Base-by-base conservation (phyloP, 805 yeast genomes). In the Nakazawaea holstii region DNA sequence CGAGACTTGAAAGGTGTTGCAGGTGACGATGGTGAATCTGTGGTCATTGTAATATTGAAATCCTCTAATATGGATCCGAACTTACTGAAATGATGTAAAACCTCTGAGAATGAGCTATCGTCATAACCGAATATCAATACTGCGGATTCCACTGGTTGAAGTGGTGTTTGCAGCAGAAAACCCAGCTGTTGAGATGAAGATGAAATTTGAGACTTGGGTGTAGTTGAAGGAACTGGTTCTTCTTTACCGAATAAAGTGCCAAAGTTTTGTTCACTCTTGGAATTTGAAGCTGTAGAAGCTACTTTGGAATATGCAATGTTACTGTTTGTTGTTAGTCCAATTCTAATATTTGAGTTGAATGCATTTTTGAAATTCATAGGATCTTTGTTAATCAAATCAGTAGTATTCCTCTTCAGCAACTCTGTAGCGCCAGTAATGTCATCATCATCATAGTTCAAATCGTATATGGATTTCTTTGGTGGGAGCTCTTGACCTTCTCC, bases 91-190 rank as follows among this genome's bases (percentile, higher is more conserved):
- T 81, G 87, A 45, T 78, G 77, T 35, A 92, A 73, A 1, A 92
- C 78, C 32, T 74, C 73, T 30, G 74, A 75, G 8, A 95, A 80
- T 53, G 82, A 73, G 1, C 80, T 72, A 57, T 90, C 95, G 1
- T 95, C 89, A 61, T 88, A 92, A 1, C 98, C 98, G 65, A 86
- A 89, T 2, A 92, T 88, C 28, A 91, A 66, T 1, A 92, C 85
- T 0, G 96, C 86, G 41, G 80, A 72, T 47, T 81, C 89, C 31
- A 64, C 5, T 8, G 39, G 8, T 27, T 33, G 39, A 13, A 13
- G 17, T 33, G 36, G n/a, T 33, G 36, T 33, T 40, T 40, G 36
- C 14, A 10, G 45, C 37, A 17, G 39, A 5, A 17, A 14, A 9
- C 35, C 15, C n/a, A 13, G 13, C 29, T 17, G 26, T 29, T 31